These are phyloP conservation scores for Cryptococcus sp. DNA, from an alignment of 1,284 basidiomycete genomes.

Conservation along the genomic window DNA sequence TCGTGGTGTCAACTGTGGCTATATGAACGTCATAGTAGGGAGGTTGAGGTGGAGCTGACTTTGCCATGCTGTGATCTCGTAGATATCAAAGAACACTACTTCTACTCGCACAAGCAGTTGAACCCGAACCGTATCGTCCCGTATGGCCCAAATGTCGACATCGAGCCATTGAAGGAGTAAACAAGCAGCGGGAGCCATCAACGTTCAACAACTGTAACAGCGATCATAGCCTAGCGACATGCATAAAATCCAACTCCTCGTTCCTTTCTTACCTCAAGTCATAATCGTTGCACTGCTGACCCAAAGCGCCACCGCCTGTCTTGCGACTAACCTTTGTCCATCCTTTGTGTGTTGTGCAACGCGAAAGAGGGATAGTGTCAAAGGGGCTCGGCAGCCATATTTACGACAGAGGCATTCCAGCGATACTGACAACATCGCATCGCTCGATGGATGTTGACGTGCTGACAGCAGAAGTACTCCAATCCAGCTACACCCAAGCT, in stretches of 20 bases:
- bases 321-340: slow-evolving; percentile 19
- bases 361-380: neutral
- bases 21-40: neutral
- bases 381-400: no score
- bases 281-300: neutral
- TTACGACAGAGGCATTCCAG: no score
- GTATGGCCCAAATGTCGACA: slow-evolving; percentile 68
- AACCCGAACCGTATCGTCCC: slow-evolving; percentile 75
- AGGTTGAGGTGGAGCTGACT: slow-evolving; percentile 7
- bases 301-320: neutral
- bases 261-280: neutral
- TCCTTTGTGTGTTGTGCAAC: slow-evolving; percentile 15
- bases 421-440: no score
- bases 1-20: neutral
- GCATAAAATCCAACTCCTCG: neutral
- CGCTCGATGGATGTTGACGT: no score
- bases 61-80: slow-evolving; percentile 28
- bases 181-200: neutral
- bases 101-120: slow-evolving; percentile 59
- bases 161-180: slow-evolving; percentile 60
- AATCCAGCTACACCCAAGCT: neutral
- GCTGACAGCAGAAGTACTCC: no score
- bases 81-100: slow-evolving; percentile 85
- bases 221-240: no score
- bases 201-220: no score